Evolutionary conservation across 2,329 filamentous ascomycete genomes (phyloP), one percentile per base, ranked within the genome.

Genomic region (Dryadomyces quercus-mongolicae): DNA sequence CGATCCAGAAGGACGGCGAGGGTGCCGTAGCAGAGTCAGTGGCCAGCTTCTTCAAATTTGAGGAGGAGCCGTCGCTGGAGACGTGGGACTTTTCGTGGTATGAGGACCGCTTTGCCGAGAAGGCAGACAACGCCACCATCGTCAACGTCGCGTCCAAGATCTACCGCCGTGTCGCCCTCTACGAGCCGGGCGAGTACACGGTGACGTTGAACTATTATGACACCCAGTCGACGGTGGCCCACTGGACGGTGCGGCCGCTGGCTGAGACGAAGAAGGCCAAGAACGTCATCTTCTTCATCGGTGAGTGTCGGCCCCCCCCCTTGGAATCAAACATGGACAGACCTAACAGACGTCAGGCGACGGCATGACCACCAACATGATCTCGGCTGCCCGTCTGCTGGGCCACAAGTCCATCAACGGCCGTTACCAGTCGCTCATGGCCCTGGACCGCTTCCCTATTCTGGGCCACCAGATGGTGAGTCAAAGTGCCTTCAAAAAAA

Each of bases 11-110:
- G 36, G 42, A 25, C 15, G 36, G 51, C 45, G n/a, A 49, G 6
- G n/a, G 51, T n/a, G 55, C 34, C 18, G 25, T 53, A 2, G 53
- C 31, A 43, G 56, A 59, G 7, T 22, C 36, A 2, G 36, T 40
- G 10, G 36, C 36, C 36, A 12, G 3, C 36, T 64, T 5, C 59
- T 62, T 12, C 36, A 48, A 63, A 34, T 56, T 38, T 0, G n/a
- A 62, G 0, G n/a, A 62, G 0, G 54, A 58, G 54, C 60, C 60
- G 10, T 43, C 57, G 5, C 46, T 66, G 16, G 88, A 94, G 74
- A 83, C 75, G 59, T 94, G 88, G 88, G 78, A 82, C 60, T 93
- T 93, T 65, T 76, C 76, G n/a, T 93, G 86, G 85, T 92, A 80
- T 64, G 88, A 92, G 72, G 85, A 94, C 62, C 77, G 89, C 25